Evolutionary conservation across 2,329 filamentous ascomycete genomes (phyloP).

Genomic region (Ophiostoma populinum): DNA sequence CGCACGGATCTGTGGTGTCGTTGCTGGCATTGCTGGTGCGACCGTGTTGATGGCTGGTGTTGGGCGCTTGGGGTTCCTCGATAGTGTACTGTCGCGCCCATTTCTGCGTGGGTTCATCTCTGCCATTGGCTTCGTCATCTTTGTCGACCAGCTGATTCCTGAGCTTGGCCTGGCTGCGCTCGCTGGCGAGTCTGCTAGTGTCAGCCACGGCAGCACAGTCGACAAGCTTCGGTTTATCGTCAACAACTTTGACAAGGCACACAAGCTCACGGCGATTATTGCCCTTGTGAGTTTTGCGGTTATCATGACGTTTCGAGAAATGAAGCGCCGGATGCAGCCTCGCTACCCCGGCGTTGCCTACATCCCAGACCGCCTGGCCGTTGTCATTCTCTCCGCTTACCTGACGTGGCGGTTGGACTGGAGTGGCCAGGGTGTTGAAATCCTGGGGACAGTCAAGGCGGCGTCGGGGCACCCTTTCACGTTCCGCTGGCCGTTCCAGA

Average conservation of each 20-base stretch:
- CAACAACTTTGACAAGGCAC: conserved; percentile 45
- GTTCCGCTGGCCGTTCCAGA: conserved; percentile 73
- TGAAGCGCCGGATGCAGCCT: conserved; percentile 68
- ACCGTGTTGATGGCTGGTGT: conserved; percentile 80
- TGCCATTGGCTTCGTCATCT: conserved; percentile 89
- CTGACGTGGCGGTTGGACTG: conserved; percentile 62
- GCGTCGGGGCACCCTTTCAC: conserved; percentile 54
- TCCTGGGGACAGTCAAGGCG: conserved; percentile 68
- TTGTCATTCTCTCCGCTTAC: conserved; percentile 72
- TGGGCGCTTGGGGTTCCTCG: conserved; percentile 74
- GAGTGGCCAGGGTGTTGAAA: conserved; percentile 62
- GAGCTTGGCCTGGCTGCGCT: conserved; percentile 60
- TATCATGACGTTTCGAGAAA: conserved; percentile 79
- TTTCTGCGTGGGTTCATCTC: conserved; percentile 94
- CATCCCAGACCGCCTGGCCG: conserved; percentile 76
- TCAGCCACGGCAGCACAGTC: conserved; percentile 69
- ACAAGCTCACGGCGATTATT: conserved; percentile 59
- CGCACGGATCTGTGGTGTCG: conserved; percentile 70
- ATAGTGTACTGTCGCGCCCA: conserved; percentile 82
- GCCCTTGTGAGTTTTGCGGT: conserved; percentile 65
- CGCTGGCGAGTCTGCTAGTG: conserved; percentile 42
- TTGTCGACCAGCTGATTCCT: conserved; percentile 84
- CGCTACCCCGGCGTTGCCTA: conserved; percentile 69
- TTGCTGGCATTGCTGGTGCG: conserved; percentile 72
- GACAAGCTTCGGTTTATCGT: conserved; percentile 73